Conservation (phyloP, 257 asterid genomes). For the Solanum neorickii region DNA sequence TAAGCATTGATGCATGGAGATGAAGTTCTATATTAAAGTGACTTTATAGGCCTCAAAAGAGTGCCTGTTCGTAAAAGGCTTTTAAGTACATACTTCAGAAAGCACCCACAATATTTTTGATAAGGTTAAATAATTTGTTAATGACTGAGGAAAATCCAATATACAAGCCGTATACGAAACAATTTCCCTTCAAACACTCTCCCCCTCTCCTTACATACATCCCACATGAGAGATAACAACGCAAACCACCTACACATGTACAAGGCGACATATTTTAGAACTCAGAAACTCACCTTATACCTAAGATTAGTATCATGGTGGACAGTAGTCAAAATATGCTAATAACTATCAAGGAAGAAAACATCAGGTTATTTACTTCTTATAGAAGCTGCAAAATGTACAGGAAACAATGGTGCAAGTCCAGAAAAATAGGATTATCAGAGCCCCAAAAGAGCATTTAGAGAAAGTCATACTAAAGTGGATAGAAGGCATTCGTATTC, state of each 20-base stretch:
- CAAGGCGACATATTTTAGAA: not conserved
- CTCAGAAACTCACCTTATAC: not conserved
- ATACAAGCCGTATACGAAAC: not conserved
- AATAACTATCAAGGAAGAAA: not conserved
- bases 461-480: not conserved
- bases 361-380: conserved; percentile 39
- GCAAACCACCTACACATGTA: not conserved
- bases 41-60: not conserved
- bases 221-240: not conserved
- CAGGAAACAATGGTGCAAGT: conserved; percentile 89
- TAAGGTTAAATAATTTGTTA: not conserved
- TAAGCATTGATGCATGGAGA: not conserved
- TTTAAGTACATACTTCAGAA: not conserved
- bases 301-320: not conserved
- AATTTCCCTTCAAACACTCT: not conserved
- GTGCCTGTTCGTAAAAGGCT: not conserved
- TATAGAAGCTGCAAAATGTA: conserved; percentile 83
- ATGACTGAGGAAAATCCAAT: not conserved
- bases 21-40: not conserved
- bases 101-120: not conserved
- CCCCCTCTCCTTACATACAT: not conserved
- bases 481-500: not conserved
- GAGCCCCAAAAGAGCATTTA: not conserved
- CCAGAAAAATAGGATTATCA: conserved; percentile 21
- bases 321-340: not conserved